Conservation (phyloP, 306 rosid species). For the Potentilla sterilis region DNA sequence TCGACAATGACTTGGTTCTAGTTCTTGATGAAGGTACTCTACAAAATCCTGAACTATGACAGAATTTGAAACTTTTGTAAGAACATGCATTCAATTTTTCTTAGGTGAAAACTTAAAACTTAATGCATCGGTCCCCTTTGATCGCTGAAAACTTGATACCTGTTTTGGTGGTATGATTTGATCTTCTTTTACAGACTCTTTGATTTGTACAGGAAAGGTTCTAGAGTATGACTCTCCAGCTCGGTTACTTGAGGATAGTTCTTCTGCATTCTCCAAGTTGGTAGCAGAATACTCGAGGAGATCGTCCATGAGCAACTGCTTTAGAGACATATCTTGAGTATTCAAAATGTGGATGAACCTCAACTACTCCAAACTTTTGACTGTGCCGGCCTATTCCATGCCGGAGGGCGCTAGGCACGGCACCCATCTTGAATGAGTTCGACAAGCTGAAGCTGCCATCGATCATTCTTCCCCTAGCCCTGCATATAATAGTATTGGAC, state of each 20-base stretch:
- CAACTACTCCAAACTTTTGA: neutral
- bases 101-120: neutral
- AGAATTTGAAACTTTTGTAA: neutral
- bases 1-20: slow-evolving; percentile 76
- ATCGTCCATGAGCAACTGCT: slow-evolving; percentile 38
- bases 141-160: neutral
- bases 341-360: neutral
- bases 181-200: slow-evolving; percentile 13
- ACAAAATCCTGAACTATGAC: slow-evolving; percentile 15
- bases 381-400: no score
- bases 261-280: slow-evolving; percentile 80
- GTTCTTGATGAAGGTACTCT: slow-evolving; percentile 84
- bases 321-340: slow-evolving; percentile 10
- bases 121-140: neutral
- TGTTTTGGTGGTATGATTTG: neutral
- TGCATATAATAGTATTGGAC: no score
- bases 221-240: slow-evolving; percentile 65
- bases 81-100: neutral
- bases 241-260: slow-evolving; percentile 51
- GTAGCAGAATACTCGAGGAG: slow-evolving; percentile 70
- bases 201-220: slow-evolving; percentile 53
- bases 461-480: no score
- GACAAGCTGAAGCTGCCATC: no score
- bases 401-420: no score
- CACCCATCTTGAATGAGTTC: no score